phyloP scores from a whole-genome alignment of 148 eudicot species.

The Nepenthes gracilis region DNA sequence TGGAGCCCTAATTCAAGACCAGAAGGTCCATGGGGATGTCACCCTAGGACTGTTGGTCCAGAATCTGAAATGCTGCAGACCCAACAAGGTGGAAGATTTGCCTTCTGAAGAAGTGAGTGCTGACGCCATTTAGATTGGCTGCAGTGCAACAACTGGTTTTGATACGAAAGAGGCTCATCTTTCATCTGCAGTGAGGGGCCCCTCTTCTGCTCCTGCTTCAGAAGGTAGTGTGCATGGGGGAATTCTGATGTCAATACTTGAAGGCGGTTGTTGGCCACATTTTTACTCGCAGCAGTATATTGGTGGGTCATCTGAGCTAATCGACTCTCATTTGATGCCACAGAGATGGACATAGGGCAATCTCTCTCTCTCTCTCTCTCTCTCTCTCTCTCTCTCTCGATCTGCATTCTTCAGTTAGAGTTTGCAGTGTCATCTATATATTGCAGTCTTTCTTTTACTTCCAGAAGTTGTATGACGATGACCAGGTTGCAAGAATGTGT shows the following conservation, averaged over 20 bases:
- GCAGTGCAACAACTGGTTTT: constrained; percentile 6
- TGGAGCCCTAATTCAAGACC: constrained; percentile 47
- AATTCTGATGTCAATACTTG: constrained; percentile 36
- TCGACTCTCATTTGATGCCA: no score
- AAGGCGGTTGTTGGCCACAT: constrained; percentile 9
- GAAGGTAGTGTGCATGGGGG: constrained; percentile 72
- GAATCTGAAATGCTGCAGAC: constrained; percentile 13
- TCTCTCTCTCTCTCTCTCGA: no score
- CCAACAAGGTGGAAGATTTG: constrained; percentile 16
- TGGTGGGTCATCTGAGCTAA: constrained; percentile 17
- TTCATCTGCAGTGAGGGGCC: neutral
- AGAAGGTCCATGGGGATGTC: constrained; percentile 56
- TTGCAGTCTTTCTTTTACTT: no score
- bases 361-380: no score
- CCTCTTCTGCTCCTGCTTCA: constrained; percentile 3
- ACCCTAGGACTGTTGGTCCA: constrained; percentile 26
- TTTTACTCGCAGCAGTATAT: constrained; percentile 8
- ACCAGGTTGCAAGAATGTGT: no score
- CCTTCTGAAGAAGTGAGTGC: neutral
- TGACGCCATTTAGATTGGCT: constrained; percentile 19
- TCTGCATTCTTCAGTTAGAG: no score
- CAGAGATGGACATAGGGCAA: no score
- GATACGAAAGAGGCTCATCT: constrained; percentile 3
- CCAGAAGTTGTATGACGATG: no score
- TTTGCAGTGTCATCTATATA: no score